phyloP scores from a whole-genome alignment of 2,329 filamentous ascomycete genomes.

The Scopulariopsis brevicaulis region DNA sequence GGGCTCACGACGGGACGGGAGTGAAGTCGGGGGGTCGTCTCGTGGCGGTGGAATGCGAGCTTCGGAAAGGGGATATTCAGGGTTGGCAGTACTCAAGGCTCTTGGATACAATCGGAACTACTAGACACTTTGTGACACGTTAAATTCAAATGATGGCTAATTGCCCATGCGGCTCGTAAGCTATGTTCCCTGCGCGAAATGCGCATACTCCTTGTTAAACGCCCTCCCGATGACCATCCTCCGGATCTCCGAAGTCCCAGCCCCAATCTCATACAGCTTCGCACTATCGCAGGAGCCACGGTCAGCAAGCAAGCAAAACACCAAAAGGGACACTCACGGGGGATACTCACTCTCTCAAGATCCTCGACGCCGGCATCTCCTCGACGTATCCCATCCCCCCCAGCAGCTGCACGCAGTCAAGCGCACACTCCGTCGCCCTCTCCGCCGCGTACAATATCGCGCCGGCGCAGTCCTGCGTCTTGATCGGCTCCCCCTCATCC shows the following conservation, averaged over 20 bases:
- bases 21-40: not conserved
- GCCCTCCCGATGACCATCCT: conserved; percentile 88
- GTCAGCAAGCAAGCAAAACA: not conserved
- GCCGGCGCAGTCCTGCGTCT: conserved; percentile 87
- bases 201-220: conserved; percentile 76
- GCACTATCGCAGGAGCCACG: conserved; percentile 28
- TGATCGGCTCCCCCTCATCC: conserved; percentile 62
- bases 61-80: not conserved
- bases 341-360: conserved; percentile 56
- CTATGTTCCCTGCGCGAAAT: conserved; percentile 8
- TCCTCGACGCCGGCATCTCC: conserved; percentile 80
- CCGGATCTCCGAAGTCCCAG: conserved; percentile 87
- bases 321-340: not conserved
- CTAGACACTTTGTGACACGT: not conserved
- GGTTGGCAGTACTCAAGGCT: not conserved
- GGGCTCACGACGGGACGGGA: not conserved
- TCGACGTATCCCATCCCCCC: conserved; percentile 95
- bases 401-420: conserved; percentile 85
- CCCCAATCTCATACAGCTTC: conserved; percentile 90
- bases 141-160: not conserved
- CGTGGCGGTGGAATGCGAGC: not conserved
- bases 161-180: not conserved
- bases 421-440: conserved; percentile 71
- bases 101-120: not conserved
- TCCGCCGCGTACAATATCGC: conserved; percentile 91